These are phyloP conservation scores for Monosporozyma unispora DNA, from an alignment of 805 yeast genomes.

Conservation along the genomic window DNA sequence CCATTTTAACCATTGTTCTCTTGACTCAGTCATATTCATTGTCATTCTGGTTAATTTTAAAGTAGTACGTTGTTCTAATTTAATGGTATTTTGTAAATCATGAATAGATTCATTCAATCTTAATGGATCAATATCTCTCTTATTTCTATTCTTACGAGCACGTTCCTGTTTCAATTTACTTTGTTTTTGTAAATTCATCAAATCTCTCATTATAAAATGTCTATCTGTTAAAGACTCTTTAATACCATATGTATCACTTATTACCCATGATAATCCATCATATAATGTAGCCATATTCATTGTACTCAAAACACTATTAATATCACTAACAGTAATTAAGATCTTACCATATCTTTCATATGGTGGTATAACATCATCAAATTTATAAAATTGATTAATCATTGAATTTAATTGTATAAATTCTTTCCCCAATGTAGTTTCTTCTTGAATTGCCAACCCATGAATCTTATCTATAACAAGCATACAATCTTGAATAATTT, in stretches of 20 bases:
- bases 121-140: conserved; percentile 69
- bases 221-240: conserved; percentile 91
- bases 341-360: conserved; percentile 75
- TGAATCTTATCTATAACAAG: conserved; percentile 44
- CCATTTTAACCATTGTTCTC: conserved; percentile 40
- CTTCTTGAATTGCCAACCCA: conserved; percentile 44
- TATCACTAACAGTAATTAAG: conserved; percentile 61
- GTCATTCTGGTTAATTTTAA: conserved; percentile 74
- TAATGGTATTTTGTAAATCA: conserved; percentile 68
- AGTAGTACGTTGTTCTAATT: conserved; percentile 66
- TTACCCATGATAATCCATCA: conserved; percentile 58
- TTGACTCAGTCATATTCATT: conserved; percentile 73
- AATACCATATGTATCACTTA: conserved; percentile 72
- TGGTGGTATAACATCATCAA: conserved; percentile 29
- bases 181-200: conserved; percentile 65
- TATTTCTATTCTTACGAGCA: conserved; percentile 63
- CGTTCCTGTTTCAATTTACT: conserved; percentile 61
- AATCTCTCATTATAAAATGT: conserved; percentile 85
- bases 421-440: conserved; percentile 41
- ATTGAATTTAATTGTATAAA: conserved; percentile 23
- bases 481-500: conserved; percentile 43
- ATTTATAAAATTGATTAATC: conserved; percentile 15
- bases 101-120: conserved; percentile 86
- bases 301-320: conserved; percentile 61
- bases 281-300: conserved; percentile 67